Base-by-base conservation (phyloP, 2,329 filamentous ascomycete genomes). In the Phialophora macrospora region DNA sequence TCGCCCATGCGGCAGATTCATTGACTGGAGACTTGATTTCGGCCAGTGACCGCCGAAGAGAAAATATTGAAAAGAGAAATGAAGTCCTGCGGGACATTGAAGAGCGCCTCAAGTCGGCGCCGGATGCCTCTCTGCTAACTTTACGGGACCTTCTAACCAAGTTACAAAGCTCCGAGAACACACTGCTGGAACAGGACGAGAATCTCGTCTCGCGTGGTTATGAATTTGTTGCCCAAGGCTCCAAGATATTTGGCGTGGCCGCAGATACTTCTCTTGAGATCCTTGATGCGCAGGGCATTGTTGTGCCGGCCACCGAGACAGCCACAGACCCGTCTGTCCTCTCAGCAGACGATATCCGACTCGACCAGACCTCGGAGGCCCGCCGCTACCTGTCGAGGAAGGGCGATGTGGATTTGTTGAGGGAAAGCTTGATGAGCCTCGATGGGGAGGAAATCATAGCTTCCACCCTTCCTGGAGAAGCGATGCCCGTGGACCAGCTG, bases 341-440 rank as follows among this genome's bases (percentile, higher is more conserved):
- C 28, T 60, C 55, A 17, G 11, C 30, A n/a, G 55, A 64, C 41
- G 56, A 60, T 26, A 60, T 60, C 26, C 51, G 62, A 30, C 56
- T 41, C 17, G 57, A 64, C 41, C n/a, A 51, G 24, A 64, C 44
- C 38, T 22, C 57, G 3, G 62, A 64, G 20, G 62, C 49, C 17
- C 62, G 28, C 22, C 56, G 28, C 3, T 64, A 55, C 41, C 62
- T 64, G 20, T 64, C 62, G 7, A 64, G 60, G 20, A 60, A 60
- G 24, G 62, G 49, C 26, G 62, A 64, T 44, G 51, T 64, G 34
- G 62, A 64, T 24, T 17, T 64, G 24, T 26, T 64, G n/a, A 32
- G 30, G 28, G 62, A 64, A 1, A 56, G 9, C 22, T 49, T 64
- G 12, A 48, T 60, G 12, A 38, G 49, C 2, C 7, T 64, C 17